phyloP scores from a whole-genome alignment of 2,329 filamentous ascomycete genomes.

The Botrytis squamosa region DNA sequence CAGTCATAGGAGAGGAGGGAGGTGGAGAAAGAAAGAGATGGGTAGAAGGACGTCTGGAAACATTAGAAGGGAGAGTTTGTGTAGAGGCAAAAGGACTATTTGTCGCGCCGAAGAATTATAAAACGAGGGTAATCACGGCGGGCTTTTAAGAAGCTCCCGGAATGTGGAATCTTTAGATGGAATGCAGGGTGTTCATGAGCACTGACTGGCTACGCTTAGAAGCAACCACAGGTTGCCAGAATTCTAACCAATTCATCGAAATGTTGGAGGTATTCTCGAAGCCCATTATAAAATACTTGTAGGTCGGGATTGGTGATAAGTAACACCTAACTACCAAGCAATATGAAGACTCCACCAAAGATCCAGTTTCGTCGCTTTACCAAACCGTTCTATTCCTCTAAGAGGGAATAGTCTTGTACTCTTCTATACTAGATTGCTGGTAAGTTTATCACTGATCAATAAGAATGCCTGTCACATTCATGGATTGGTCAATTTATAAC shows the following conservation, averaged over 20 bases:
- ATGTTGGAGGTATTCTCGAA: neutral
- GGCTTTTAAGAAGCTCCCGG: constrained; percentile 20
- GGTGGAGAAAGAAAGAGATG: constrained; percentile 40
- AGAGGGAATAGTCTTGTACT: neutral
- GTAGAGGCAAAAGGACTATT: constrained; percentile 60
- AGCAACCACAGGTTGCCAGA: neutral
- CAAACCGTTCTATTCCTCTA: neutral
- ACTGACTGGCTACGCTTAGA: neutral
- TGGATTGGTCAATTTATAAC: neutral
- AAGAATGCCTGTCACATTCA: neutral
- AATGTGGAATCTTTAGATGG: neutral
- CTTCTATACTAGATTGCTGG: neutral
- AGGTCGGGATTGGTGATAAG: neutral
- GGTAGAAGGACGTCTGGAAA: constrained; percentile 55
- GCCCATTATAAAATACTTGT: neutral
- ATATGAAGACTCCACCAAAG: neutral
- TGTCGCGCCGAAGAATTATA: constrained; percentile 52
- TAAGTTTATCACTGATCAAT: neutral
- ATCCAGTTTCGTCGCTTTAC: neutral
- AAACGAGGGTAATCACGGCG: constrained; percentile 24
- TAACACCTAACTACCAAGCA: neutral
- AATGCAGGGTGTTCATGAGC: neutral
- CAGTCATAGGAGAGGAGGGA: constrained; percentile 41
- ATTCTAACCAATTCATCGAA: neutral
- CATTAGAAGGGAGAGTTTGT: constrained; percentile 53